Evolutionary conservation across 768 basidiomycete species (phyloP).

Genomic region (Mycena pura): DNA sequence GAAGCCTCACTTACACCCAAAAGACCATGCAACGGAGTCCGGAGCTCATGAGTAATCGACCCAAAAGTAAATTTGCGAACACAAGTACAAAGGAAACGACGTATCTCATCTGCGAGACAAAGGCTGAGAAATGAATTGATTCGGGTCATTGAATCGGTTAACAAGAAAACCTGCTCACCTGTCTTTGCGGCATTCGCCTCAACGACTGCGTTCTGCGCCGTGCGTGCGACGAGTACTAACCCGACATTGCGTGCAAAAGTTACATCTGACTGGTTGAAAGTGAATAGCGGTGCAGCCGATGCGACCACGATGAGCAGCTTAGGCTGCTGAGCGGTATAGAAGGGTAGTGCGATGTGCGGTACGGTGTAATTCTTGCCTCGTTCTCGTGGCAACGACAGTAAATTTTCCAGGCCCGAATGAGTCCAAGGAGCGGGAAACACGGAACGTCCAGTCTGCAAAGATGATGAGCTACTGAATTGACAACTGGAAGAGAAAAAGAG

Average conservation of each 20-base stretch:
- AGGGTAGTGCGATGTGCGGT: conserved; percentile 18
- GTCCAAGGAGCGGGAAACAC: not conserved
- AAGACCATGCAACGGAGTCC: conserved; percentile 23
- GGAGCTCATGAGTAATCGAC: conserved; percentile 18
- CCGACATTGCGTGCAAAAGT: conserved; percentile 17
- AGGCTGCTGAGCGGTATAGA: conserved; percentile 14
- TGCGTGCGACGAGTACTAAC: conserved; percentile 3
- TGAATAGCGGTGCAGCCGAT: conserved; percentile 9
- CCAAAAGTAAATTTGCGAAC: not conserved
- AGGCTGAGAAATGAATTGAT: conserved; percentile 8
- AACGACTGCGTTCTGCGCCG: conserved; percentile 11
- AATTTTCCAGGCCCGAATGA: conserved; percentile 7
- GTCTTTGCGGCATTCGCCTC: conserved; percentile 21
- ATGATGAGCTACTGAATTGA: not conserved
- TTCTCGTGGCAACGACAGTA: not conserved
- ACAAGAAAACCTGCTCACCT: not conserved
- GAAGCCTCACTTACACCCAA: conserved; percentile 7
- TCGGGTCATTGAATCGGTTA: not conserved
- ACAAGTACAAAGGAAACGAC: not conserved
- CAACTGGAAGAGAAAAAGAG: not conserved
- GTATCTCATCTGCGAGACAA: conserved; percentile 22
- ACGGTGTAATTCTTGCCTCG: not conserved
- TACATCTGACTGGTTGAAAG: conserved; percentile 8
- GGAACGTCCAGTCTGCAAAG: conserved; percentile 1
- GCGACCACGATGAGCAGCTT: conserved; percentile 21